Evolutionary conservation across 2,329 filamentous ascomycete species (phyloP).

Genomic region (Tolypocladium amazonense): DNA sequence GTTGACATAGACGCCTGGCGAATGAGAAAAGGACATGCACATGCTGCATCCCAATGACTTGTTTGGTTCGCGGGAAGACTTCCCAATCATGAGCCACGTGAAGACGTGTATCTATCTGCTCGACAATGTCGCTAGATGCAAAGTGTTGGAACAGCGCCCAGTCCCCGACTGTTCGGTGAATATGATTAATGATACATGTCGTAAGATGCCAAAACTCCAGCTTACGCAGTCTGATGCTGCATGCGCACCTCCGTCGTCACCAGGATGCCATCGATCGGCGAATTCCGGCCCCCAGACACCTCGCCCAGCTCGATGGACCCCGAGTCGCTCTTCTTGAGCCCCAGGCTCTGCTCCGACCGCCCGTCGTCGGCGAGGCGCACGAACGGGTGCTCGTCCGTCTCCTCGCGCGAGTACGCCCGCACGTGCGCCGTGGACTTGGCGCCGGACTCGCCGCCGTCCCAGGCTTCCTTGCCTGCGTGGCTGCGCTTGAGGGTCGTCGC

Average conservation of each 20-base stretch:
- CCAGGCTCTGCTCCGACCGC: background rate
- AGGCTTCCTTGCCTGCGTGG: background rate
- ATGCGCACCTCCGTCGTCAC: slow-evolving; percentile 5
- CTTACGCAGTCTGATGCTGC: background rate
- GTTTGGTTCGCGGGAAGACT: background rate
- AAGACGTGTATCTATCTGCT: background rate
- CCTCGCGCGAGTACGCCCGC: background rate
- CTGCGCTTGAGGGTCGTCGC: background rate
- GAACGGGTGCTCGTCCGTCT: slow-evolving; percentile 6
- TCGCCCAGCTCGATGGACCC: slow-evolving; percentile 2
- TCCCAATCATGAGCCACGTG: background rate
- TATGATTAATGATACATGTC: background rate
- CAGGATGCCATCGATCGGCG: slow-evolving; percentile 1
- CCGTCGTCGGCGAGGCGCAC: background rate
- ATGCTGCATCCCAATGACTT: background rate
- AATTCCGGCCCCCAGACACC: background rate
- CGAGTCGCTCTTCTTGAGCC: background rate
- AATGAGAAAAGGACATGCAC: background rate
- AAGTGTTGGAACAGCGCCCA: background rate
- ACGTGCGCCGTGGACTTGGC: background rate
- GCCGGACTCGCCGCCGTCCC: background rate
- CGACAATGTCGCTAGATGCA: background rate
- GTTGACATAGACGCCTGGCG: no score
- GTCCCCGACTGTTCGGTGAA: background rate
- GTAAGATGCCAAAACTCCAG: background rate